Conservation (phyloP, 441 rosid species). For the Pelargonium myrrhifolium region DNA sequence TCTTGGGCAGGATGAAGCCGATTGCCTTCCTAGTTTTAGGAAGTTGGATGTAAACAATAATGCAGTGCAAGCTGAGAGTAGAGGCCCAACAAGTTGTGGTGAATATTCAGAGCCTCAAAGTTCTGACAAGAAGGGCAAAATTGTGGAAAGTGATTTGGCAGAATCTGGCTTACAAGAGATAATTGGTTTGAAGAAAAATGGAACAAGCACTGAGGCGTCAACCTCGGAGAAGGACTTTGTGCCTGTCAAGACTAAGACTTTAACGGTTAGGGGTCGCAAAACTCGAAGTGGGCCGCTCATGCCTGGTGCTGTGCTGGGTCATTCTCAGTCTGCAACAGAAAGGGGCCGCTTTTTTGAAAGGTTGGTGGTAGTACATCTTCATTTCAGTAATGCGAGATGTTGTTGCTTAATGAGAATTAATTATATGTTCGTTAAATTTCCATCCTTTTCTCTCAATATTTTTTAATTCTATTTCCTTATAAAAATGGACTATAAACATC, state of each 20-base stretch:
- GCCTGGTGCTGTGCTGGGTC: slow-evolving; percentile 50
- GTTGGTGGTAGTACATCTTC: slow-evolving; percentile 27
- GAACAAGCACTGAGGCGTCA: slow-evolving; percentile 44
- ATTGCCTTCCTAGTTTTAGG: slow-evolving; percentile 24
- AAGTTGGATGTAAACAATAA: slow-evolving; percentile 29
- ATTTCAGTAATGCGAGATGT: not conserved
- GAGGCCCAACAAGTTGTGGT: slow-evolving; percentile 26
- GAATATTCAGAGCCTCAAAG: slow-evolving; percentile 28
- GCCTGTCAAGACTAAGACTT: slow-evolving; percentile 38
- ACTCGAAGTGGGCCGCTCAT: slow-evolving; percentile 86
- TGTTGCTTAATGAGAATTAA: not conserved
- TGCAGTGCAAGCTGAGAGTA: slow-evolving; percentile 31
- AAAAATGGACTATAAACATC: not conserved
- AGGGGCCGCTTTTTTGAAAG: slow-evolving; percentile 53
- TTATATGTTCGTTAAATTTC: not conserved
- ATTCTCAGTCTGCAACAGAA: slow-evolving; percentile 45
- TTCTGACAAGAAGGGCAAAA: slow-evolving; percentile 46
- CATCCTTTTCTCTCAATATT: not conserved
- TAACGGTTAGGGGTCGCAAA: slow-evolving; percentile 47
- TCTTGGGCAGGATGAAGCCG: slow-evolving; percentile 30
- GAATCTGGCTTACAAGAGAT: slow-evolving; percentile 38
- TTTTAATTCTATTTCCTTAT: not conserved
- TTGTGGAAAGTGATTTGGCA: slow-evolving; percentile 30
- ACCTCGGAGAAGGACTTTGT: slow-evolving; percentile 45
- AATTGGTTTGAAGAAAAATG: slow-evolving; percentile 32